Evolutionary conservation across 768 basidiomycete genomes (phyloP).

Genomic region (Gelatoporia subvermispora): DNA sequence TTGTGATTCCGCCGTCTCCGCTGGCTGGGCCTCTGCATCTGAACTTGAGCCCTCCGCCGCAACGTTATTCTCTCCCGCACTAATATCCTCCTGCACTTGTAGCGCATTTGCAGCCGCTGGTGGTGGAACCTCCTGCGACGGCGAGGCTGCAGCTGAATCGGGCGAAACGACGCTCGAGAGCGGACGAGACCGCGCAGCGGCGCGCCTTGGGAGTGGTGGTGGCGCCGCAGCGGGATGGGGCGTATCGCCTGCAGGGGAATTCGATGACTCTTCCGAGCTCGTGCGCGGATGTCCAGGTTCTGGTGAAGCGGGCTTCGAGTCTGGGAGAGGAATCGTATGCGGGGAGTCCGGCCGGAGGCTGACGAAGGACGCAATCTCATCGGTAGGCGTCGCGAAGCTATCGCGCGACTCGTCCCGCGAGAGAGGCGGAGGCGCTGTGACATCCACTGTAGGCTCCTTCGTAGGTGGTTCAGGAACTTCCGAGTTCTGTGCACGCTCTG

Average conservation of each 20-base stretch:
- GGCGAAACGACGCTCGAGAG: conserved; percentile 15
- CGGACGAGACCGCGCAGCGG: conserved; percentile 47
- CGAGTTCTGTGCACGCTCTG: neutral
- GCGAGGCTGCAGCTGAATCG: conserved; percentile 11
- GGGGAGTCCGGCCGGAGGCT: conserved; percentile 4
- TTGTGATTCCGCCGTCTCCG: too few relatives aligned
- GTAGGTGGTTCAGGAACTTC: neutral
- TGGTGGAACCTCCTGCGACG: conserved; percentile 16
- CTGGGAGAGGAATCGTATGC: conserved; percentile 14
- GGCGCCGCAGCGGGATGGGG: conserved; percentile 27
- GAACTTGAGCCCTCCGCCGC: neutral
- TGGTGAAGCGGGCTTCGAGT: conserved; percentile 11
- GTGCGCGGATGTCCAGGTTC: neutral
- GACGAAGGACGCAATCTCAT: conserved; percentile 15
- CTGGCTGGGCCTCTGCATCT: neutral
- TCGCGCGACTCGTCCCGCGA: conserved; percentile 14
- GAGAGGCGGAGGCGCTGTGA: conserved; percentile 4
- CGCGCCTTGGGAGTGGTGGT: conserved; percentile 65
- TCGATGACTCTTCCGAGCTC: too few relatives aligned
- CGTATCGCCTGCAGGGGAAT: too few relatives aligned
- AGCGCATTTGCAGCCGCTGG: neutral
- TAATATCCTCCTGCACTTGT: neutral
- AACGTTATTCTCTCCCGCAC: too few relatives aligned
- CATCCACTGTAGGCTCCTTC: neutral
- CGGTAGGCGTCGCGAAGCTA: conserved; percentile 20